Conservation (phyloP, 2,329 filamentous ascomycete species). For the Pyrenochaeta sp. region DNA sequence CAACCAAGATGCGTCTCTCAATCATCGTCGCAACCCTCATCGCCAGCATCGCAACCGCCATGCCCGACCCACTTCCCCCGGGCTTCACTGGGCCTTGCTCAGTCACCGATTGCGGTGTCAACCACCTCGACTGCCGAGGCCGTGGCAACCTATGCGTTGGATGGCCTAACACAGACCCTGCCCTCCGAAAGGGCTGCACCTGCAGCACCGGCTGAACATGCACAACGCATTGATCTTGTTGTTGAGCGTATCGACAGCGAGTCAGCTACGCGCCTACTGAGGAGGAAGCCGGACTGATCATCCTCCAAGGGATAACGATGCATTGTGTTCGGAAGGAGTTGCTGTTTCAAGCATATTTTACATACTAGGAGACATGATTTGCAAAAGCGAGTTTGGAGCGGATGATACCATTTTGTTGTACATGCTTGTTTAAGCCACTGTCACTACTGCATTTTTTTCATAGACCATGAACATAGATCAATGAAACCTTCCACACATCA, state of each 20-base stretch:
- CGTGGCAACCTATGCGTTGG: slow-evolving; percentile 13
- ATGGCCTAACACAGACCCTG: slow-evolving; percentile 18
- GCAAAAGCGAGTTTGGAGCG: background rate
- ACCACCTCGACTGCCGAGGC: slow-evolving; percentile 7
- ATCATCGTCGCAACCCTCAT: slow-evolving; percentile 22
- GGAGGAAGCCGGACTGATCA: background rate
- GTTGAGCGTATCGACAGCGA: too few relatives aligned
- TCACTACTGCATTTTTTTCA: background rate
- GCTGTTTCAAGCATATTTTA: too few relatives aligned
- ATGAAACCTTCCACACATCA: slow-evolving; percentile 28
- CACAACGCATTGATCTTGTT: background rate
- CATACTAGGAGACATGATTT: too few relatives aligned
- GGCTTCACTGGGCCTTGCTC: slow-evolving; percentile 29
- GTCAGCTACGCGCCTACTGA: background rate
- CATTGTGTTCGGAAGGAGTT: too few relatives aligned
- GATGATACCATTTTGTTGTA: background rate
- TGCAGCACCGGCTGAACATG: slow-evolving; percentile 18
- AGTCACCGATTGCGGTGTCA: slow-evolving; percentile 17
- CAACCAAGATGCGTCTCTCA: slow-evolving; percentile 20
- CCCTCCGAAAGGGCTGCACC: slow-evolving; percentile 22
- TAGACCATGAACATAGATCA: slow-evolving; percentile 8
- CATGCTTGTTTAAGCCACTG: background rate
- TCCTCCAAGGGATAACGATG: background rate
- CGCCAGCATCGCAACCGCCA: slow-evolving; percentile 22
- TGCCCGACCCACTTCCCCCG: slow-evolving; percentile 32